Evolutionary conservation across 139 green algal species (phyloP).

Genomic region (Chlorella vulgaris): DNA sequence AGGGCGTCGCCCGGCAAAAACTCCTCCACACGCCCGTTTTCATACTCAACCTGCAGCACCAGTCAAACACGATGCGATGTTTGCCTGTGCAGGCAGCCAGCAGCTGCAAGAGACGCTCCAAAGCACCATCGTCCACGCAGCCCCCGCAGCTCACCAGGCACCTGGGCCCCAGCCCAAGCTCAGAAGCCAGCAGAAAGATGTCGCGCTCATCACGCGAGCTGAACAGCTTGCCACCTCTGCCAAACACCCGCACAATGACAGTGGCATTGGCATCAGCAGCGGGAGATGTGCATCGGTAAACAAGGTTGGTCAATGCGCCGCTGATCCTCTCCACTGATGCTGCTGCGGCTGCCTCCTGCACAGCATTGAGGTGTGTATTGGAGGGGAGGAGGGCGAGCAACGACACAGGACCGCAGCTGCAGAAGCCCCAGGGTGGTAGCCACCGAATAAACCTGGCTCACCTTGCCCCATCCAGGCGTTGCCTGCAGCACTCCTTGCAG

Average conservation of each 20-base stretch:
- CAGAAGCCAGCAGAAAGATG: conserved; percentile 50
- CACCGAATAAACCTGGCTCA: neutral
- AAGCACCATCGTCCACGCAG: neutral
- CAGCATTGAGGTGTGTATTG: neutral
- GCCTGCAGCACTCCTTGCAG: conserved; percentile 38
- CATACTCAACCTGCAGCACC: conserved; percentile 47
- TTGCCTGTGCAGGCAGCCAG: neutral
- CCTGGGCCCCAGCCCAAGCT: conserved; percentile 57
- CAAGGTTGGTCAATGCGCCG: conserved; percentile 72
- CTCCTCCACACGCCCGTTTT: conserved; percentile 68
- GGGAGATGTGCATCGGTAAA: conserved; percentile 46
- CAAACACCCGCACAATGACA: conserved; percentile 51
- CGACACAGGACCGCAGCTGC: neutral
- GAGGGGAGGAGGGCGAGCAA: neutral
- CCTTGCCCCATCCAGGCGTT: conserved; percentile 46
- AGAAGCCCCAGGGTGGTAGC: neutral
- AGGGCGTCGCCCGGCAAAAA: conserved; percentile 59
- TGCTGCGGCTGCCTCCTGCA: conserved; percentile 6
- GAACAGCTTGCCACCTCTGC: conserved; percentile 39
- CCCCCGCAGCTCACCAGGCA: conserved; percentile 50
- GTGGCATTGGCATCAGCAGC: neutral
- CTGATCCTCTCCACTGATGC: conserved; percentile 49
- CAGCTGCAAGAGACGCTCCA: neutral
- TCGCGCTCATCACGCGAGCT: conserved; percentile 48
- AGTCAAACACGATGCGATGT: no score